phyloP scores from a whole-genome alignment of 1,284 basidiomycete species.

The Vanrija sp. region DNA sequence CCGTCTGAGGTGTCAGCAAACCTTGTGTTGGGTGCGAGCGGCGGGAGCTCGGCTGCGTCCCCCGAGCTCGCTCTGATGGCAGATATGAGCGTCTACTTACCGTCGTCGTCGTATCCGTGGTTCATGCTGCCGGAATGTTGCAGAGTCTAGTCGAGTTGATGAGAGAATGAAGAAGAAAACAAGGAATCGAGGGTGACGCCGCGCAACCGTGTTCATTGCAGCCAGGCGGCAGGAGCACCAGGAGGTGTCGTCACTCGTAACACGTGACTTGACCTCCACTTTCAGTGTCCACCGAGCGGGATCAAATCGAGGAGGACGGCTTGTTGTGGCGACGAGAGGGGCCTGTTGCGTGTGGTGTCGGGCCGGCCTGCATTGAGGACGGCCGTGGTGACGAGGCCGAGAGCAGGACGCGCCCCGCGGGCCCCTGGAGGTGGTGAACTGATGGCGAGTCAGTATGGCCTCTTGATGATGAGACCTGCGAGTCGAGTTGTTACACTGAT shows the following conservation, averaged over 20 bases:
- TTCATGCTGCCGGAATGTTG: constrained; percentile 32
- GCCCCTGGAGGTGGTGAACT: too few relatives aligned
- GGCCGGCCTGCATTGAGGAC: too few relatives aligned
- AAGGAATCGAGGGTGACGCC: background rate
- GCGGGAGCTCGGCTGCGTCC: background rate
- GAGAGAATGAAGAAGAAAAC: background rate
- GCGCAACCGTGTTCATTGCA: background rate
- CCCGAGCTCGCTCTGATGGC: too few relatives aligned
- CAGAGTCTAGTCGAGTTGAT: background rate
- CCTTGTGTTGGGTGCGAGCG: background rate
- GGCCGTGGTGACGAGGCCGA: too few relatives aligned
- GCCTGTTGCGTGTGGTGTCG: too few relatives aligned
- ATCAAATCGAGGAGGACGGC: too few relatives aligned
- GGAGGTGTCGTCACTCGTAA: constrained; percentile 10
- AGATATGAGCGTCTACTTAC: constrained; percentile 9
- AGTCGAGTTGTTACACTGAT: too few relatives aligned
- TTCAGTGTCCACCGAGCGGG: background rate
- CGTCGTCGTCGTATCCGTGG: constrained; percentile 46
- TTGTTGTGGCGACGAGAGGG: too few relatives aligned
- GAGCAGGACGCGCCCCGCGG: too few relatives aligned
- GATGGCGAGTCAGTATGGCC: too few relatives aligned
- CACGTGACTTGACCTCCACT: constrained; percentile 6
- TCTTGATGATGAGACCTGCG: too few relatives aligned
- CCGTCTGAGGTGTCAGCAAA: constrained; percentile 9
- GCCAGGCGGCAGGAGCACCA: background rate